Conservation (phyloP, 495 filamentous ascomycete species). For the Daldinia grandis region DNA sequence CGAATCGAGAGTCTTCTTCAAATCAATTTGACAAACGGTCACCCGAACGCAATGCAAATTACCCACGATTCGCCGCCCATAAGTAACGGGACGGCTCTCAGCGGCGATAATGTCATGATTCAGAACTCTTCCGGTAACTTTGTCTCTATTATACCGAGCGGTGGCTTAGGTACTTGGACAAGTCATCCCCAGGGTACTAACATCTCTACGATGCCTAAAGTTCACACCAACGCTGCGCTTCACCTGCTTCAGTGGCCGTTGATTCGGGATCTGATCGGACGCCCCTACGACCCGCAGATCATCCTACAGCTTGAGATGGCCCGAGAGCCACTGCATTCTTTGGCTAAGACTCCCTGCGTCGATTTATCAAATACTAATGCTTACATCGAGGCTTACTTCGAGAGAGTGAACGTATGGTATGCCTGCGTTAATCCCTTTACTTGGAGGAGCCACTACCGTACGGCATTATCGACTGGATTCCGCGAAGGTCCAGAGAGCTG, state of each 20-base stretch:
- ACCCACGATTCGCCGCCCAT: slow-evolving; percentile 70
- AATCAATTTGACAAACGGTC: slow-evolving; percentile 63
- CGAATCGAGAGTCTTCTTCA: slow-evolving; percentile 82
- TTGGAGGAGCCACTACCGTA: slow-evolving; percentile 78
- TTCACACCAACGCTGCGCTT: slow-evolving; percentile 80
- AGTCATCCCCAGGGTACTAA: slow-evolving; percentile 65
- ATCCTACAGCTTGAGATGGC: slow-evolving; percentile 84
- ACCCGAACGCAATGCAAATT: slow-evolving; percentile 53
- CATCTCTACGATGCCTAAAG: slow-evolving; percentile 85
- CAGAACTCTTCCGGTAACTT: slow-evolving; percentile 54
- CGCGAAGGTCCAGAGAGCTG: slow-evolving; percentile 82
- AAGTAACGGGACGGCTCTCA: slow-evolving; percentile 73
- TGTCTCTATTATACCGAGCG: slow-evolving; percentile 67
- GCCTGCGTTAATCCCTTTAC: slow-evolving; percentile 85
- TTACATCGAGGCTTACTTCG: slow-evolving; percentile 81
- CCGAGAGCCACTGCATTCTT: slow-evolving; percentile 72
- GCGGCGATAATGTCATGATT: slow-evolving; percentile 68
- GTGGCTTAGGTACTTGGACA: slow-evolving; percentile 78
- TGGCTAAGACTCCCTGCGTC: slow-evolving; percentile 67
- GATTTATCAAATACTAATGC: slow-evolving; percentile 77
- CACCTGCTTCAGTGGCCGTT: slow-evolving; percentile 83
- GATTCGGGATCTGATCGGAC: slow-evolving; percentile 77
- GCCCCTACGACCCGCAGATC: slow-evolving; percentile 79
- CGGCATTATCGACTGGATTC: slow-evolving; percentile 74
- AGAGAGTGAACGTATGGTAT: slow-evolving; percentile 83